These are phyloP conservation scores for Geopyxis carbonaria DNA, from an alignment of 495 filamentous ascomycete genomes.

Conservation along the genomic window DNA sequence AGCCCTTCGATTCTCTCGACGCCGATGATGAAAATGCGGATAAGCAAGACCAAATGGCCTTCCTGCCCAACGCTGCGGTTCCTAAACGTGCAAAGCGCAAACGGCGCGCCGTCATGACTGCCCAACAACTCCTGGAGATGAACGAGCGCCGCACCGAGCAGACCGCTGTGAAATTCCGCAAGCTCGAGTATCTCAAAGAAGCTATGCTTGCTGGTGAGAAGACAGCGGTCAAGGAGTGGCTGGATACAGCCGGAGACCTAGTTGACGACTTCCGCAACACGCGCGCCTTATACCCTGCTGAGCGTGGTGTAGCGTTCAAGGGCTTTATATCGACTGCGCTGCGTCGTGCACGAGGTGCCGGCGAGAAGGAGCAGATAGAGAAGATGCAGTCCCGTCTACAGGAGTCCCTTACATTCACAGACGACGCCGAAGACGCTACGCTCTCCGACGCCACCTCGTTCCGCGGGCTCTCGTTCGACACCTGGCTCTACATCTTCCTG, in stretches of 20 bases:
- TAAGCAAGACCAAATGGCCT: constrained; percentile 23
- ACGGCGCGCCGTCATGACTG: constrained; percentile 16
- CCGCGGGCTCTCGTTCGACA: constrained; percentile 57
- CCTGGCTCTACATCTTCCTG: constrained; percentile 83
- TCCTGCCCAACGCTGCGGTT: constrained; percentile 25
- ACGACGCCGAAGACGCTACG: neutral
- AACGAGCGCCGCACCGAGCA: constrained; percentile 35
- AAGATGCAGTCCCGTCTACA: constrained; percentile 48
- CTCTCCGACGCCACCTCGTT: constrained; percentile 37
- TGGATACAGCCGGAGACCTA: constrained; percentile 54
- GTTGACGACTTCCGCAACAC: constrained; percentile 65
- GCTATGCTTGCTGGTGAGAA: constrained; percentile 35
- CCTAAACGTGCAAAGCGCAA: constrained; percentile 12
- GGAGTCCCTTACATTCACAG: constrained; percentile 29
- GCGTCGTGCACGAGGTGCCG: constrained; percentile 32
- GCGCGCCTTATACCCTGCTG: constrained; percentile 58
- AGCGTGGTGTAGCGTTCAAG: constrained; percentile 48
- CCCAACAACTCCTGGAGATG: constrained; percentile 21
- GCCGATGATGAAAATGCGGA: constrained; percentile 8
- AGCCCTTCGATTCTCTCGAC: too few species aligned
- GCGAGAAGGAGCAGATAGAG: constrained; percentile 43
- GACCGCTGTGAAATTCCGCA: constrained; percentile 39
- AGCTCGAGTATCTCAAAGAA: constrained; percentile 36
- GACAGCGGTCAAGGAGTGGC: constrained; percentile 45
- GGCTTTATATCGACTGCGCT: constrained; percentile 41